These are phyloP conservation scores for Bipolaris sorokiniana DNA, from an alignment of 2,329 filamentous ascomycete genomes.

Conservation along the genomic window DNA sequence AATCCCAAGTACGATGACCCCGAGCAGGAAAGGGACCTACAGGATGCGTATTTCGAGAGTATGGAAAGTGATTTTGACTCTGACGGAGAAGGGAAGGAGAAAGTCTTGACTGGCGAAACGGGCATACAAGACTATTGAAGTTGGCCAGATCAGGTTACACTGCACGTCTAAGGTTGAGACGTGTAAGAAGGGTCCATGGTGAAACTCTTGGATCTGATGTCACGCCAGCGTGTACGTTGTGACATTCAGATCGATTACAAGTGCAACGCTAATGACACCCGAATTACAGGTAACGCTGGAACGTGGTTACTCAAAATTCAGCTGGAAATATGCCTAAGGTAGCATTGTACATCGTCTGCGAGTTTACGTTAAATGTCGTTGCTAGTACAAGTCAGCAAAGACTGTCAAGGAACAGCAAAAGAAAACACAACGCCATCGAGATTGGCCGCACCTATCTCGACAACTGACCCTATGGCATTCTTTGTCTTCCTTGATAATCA, in stretches of 20 bases:
- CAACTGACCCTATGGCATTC: neutral
- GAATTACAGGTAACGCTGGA: slow-evolving; percentile 63
- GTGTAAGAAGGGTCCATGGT: neutral
- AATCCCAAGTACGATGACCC: slow-evolving; percentile 75
- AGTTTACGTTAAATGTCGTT: slow-evolving; percentile 75
- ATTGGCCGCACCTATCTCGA: slow-evolving; percentile 55
- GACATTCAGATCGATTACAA: neutral
- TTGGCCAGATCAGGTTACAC: neutral
- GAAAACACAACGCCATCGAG: slow-evolving; percentile 41
- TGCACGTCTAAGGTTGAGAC: neutral
- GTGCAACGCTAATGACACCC: slow-evolving; percentile 2
- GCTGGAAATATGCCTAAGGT: too few relatives aligned
- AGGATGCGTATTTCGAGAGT: slow-evolving; percentile 81
- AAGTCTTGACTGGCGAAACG: slow-evolving; percentile 53
- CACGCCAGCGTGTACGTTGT: neutral
- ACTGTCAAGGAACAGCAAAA: neutral
- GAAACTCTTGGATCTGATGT: neutral
- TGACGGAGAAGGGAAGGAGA: slow-evolving; percentile 51
- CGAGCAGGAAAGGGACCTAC: slow-evolving; percentile 64
- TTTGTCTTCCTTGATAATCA: slow-evolving; percentile 16
- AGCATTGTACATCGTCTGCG: slow-evolving; percentile 54
- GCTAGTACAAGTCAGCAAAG: slow-evolving; percentile 48
- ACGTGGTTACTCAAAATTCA: slow-evolving; percentile 60
- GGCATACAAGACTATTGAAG: slow-evolving; percentile 57
- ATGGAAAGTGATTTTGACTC: slow-evolving; percentile 73